Base-by-base conservation (phyloP, 805 yeast genomes). In the Candida mattraensis region DNA sequence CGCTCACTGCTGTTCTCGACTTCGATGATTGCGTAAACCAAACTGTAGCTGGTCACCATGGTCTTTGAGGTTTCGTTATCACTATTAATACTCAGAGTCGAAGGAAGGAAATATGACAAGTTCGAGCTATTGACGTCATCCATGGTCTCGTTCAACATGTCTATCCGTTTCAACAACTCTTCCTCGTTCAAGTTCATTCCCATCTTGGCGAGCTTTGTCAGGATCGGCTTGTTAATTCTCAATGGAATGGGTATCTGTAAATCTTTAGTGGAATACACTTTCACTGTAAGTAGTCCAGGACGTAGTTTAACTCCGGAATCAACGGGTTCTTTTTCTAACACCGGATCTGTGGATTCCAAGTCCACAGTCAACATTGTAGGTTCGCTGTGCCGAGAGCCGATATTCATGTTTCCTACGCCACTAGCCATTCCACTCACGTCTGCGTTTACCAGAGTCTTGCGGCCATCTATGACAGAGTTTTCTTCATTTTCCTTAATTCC, bases 1-100 rank as follows among this genome's bases (percentile, higher is more conserved):
- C 88, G 74, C 45, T 93, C 83, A 47, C 89, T 93, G 33, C 91
- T 87, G 62, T 93, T 93, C 63, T 93, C 99, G 57, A 88, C 91
- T 62, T 93, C 99, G 28, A 93, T 71, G 2, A 95, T 87, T 53
- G 89, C 74, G 60, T 86, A 87, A 24, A 93, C 72, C 41, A 95
- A 71, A 37, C 55, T 56, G 41, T 59, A 60, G 15, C 56, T 58
- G 7, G 61, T 55, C 20, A 53, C 35, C 12, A 93, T 76, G 48
- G 78, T 78, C 44, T 76, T 71, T 11, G 82, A 70, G 26, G 87
- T 81, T 28, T 80, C 66, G 58, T 50, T 61, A 26, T 57, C 54
- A 24, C 48, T 50, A 18, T 47, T 57, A 17, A 60, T 59, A 33
- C 54, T 45, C 26, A 60, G 44, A 1, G 63, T 58, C 3, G 80